Evolutionary conservation across 2,329 filamentous ascomycete species (phyloP).

Genomic region (Cladorrhinum sp.): DNA sequence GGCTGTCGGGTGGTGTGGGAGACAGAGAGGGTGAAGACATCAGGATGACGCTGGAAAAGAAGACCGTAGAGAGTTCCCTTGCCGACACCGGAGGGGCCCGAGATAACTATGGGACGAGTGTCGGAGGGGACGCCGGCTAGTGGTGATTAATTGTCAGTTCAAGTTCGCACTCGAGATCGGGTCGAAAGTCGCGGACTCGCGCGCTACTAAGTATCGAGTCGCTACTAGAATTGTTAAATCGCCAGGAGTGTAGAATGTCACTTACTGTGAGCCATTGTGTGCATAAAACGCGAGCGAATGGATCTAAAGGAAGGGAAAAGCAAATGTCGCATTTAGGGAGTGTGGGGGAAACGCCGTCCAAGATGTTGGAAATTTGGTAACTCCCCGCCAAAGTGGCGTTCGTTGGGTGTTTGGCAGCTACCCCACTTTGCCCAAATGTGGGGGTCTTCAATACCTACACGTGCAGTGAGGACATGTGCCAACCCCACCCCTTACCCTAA

Average conservation of each 20-base stretch:
- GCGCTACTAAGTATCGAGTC: background rate
- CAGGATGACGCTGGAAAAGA: slow-evolving; percentile 55
- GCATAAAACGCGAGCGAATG: slow-evolving; percentile 15
- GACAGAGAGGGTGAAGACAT: slow-evolving; percentile 54
- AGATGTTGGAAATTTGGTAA: slow-evolving; percentile 1
- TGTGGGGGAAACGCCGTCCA: background rate
- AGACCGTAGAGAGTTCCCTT: slow-evolving; percentile 77
- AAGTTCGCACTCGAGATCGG: background rate
- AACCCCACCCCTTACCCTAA: no score
- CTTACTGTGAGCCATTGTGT: slow-evolving; percentile 23
- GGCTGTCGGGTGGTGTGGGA: slow-evolving; percentile 79
- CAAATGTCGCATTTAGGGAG: slow-evolving; percentile 16
- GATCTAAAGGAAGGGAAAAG: slow-evolving; percentile 11
- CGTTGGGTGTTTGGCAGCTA: background rate
- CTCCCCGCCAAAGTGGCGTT: background rate
- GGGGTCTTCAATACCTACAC: no score
- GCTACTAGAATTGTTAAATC: background rate
- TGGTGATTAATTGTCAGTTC: background rate
- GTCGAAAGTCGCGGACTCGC: background rate
- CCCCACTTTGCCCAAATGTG: background rate
- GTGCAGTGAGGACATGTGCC: no score
- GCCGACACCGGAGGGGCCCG: slow-evolving; percentile 74
- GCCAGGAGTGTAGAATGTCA: background rate
- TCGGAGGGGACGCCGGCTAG: slow-evolving; percentile 33
- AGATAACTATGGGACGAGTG: slow-evolving; percentile 69